Percentiles rank a stretch among this genome's conserved stretches.
Conservation (phyloP, 257 asterid species). For the Solanum paucissectum region DNA sequence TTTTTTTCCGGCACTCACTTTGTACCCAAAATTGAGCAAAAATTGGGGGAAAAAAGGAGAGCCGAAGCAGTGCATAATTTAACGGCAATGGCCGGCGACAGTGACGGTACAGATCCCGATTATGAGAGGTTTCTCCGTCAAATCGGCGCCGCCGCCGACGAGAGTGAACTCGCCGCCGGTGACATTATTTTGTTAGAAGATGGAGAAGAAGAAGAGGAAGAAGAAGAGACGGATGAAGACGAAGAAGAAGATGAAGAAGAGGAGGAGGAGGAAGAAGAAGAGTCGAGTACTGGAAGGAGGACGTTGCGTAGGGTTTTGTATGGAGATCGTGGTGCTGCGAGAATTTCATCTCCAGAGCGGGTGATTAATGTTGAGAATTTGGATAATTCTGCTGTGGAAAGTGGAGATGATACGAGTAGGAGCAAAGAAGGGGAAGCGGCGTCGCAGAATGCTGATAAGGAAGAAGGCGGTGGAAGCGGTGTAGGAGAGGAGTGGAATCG, state of each 20-base stretch:
- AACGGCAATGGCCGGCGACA: background rate
- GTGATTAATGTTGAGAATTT: conserved; percentile 9
- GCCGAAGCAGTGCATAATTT: background rate
- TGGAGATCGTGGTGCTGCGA: conserved; percentile 1
- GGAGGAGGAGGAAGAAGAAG: conserved; percentile 12
- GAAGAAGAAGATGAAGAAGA: conserved; percentile 9
- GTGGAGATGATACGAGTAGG: conserved; percentile 11
- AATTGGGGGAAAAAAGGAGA: background rate
- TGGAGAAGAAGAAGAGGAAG: background rate
- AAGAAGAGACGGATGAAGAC: background rate
- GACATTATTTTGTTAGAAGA: background rate
- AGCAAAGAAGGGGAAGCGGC: conserved; percentile 5
- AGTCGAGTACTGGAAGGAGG: background rate
- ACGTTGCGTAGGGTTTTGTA: conserved; percentile 2
- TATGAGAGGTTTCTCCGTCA: background rate
- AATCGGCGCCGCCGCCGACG: background rate
- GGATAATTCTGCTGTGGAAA: conserved; percentile 3
- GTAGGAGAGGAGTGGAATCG: conserved; percentile 17
- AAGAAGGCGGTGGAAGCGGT: conserved; percentile 1
- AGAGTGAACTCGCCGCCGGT: background rate
- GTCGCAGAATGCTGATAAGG: conserved; percentile 8
- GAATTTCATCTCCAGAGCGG: conserved; percentile 12
- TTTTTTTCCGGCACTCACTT: background rate
- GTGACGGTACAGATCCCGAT: background rate
- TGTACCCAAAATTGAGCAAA: background rate